These are phyloP conservation scores for Bifiguratus adelaidae DNA, from an alignment of 192 early-diverging fungal genomes.

Conservation along the genomic window DNA sequence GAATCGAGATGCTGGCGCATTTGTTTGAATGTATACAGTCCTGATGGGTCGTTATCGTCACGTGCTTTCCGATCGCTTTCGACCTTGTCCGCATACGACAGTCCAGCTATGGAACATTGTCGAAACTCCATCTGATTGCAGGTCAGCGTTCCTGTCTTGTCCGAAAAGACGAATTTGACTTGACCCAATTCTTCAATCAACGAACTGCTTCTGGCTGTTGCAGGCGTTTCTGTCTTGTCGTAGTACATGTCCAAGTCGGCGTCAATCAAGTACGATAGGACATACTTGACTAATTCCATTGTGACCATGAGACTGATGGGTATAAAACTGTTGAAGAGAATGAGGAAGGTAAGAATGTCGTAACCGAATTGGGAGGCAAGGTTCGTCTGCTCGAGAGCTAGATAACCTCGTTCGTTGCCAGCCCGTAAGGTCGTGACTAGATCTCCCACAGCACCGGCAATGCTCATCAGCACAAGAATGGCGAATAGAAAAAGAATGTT, in stretches of 20 bases:
- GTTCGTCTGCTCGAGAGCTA: constrained; percentile 10
- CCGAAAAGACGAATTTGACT: constrained; percentile 93
- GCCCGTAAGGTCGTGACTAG: constrained; percentile 38
- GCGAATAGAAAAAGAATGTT: constrained; percentile 91
- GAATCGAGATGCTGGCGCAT: constrained; percentile 39
- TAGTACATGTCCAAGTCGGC: constrained; percentile 94
- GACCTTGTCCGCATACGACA: constrained; percentile 77
- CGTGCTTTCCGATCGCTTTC: constrained; percentile 72
- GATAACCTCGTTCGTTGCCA: constrained; percentile 29
- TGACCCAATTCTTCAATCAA: constrained; percentile 91
- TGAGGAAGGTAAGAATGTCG: constrained; percentile 93
- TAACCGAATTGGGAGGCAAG: constrained; percentile 52
- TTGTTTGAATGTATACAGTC: constrained; percentile 48
- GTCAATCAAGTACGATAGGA: constrained; percentile 81
- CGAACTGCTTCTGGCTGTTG: constrained; percentile 72
- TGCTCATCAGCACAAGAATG: constrained; percentile 75
- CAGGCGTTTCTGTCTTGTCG: constrained; percentile 86
- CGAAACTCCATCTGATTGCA: constrained; percentile 85
- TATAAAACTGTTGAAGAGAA: constrained; percentile 98
- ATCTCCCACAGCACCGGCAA: constrained; percentile 82
- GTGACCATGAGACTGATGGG: constrained; percentile 95
- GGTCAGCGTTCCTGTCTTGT: constrained; percentile 88
- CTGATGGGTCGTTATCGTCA: constrained; percentile 46
- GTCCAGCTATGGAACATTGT: constrained; percentile 82
- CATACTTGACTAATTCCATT: constrained; percentile 97